A percentile compares a stretch with the other conserved stretches of the same genome.
phyloP scores from a whole-genome alignment of 2,329 filamentous ascomycete species.

The Ascochyta koolunga region DNA sequence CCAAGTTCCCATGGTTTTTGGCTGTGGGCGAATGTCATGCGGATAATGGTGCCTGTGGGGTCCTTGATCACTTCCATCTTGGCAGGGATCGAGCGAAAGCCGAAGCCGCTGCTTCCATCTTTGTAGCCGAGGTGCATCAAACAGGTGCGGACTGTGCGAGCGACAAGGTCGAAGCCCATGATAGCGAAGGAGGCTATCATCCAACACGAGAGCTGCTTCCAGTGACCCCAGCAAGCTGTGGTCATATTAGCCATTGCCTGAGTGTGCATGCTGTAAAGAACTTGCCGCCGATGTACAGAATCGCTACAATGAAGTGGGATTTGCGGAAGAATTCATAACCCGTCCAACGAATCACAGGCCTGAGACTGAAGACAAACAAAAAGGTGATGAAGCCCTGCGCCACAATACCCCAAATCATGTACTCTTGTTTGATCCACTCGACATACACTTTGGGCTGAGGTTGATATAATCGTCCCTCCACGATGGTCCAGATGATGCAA shows the following conservation, averaged over 20 bases:
- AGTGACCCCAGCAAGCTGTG: constrained; percentile 72
- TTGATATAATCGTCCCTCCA: constrained; percentile 70
- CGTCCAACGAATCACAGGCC: constrained; percentile 64
- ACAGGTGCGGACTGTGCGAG: constrained; percentile 62
- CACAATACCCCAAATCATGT: constrained; percentile 74
- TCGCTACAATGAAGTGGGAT: constrained; percentile 71
- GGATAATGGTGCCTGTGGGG: constrained; percentile 60
- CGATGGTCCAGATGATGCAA: constrained; percentile 71
- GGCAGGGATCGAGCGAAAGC: constrained; percentile 63
- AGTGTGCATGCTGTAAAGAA: too few relatives aligned
- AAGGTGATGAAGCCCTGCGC: constrained; percentile 68
- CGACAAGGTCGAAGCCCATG: constrained; percentile 66
- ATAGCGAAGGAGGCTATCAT: constrained; percentile 69
- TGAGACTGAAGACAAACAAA: constrained; percentile 64
- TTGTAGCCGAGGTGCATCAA: constrained; percentile 66
- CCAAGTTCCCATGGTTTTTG: constrained; percentile 69
- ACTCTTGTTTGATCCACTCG: constrained; percentile 65
- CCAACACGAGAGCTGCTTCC: constrained; percentile 70
- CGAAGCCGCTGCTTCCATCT: constrained; percentile 51
- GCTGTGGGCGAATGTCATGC: constrained; percentile 67
- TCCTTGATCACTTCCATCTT: constrained; percentile 57
- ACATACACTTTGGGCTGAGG: constrained; percentile 67
- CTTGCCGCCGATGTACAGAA: constrained; percentile 67
- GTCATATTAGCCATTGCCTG: not conserved
- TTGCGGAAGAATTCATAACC: constrained; percentile 80